Conservation (phyloP, 208 protist species). For the Leptomonas seymouri region DNA sequence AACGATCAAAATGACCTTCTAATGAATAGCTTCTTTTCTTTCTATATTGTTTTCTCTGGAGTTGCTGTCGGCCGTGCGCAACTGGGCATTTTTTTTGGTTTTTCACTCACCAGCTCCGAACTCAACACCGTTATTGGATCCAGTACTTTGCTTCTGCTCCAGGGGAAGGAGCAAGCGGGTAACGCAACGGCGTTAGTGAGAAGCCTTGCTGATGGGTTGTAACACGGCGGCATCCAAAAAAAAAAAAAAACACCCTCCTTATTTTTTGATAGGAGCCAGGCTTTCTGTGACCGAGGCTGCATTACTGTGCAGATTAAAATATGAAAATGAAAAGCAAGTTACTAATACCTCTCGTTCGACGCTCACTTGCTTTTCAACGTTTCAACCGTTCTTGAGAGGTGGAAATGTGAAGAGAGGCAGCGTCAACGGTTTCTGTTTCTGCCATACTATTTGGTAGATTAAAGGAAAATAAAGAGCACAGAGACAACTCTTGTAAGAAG, state of each 20-base stretch:
- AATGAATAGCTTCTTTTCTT: not conserved
- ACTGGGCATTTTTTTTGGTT: not conserved
- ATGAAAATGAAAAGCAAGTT: not conserved
- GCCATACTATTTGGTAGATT: not conserved
- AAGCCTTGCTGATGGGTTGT: not conserved
- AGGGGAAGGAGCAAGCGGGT: not conserved
- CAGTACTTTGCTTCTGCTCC: not conserved
- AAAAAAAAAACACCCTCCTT: not conserved
- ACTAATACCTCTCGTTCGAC: not conserved
- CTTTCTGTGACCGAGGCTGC: not conserved
- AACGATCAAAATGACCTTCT: conserved; percentile 17
- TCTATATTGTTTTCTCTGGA: not conserved
- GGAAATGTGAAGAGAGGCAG: not conserved
- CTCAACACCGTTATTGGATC: not conserved
- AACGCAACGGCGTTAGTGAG: not conserved
- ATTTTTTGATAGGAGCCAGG: not conserved
- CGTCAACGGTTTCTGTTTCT: not conserved
- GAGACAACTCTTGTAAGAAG: not conserved
- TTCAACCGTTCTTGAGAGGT: not conserved
- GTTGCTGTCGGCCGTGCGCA: not conserved
- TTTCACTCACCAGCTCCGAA: not conserved
- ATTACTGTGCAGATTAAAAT: not conserved
- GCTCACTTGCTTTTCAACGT: not conserved
- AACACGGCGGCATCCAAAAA: not conserved
- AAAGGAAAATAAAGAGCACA: not conserved